These are phyloP conservation scores for Vanilla planifolia DNA, from an alignment of 106 monocot genomes.

Conservation along the genomic window DNA sequence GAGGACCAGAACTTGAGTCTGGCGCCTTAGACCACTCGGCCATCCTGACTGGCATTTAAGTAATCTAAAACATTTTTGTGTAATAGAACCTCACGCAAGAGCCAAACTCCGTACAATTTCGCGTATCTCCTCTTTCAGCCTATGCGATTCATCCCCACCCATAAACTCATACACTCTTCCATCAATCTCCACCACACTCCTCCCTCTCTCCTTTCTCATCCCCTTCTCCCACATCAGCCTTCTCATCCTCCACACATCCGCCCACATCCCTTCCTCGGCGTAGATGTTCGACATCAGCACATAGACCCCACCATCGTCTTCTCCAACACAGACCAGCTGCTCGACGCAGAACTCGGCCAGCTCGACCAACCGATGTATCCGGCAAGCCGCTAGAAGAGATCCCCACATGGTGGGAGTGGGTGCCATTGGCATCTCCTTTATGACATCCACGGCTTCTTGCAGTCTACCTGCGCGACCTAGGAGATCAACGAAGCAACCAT, in stretches of 20 bases:
- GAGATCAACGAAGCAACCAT: constrained; percentile 48
- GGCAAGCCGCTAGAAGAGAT: constrained; percentile 39
- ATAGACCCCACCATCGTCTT: constrained; percentile 39
- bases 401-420: constrained; percentile 36
- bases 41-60: too few species aligned
- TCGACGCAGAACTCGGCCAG: constrained; percentile 30
- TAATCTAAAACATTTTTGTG: too few species aligned
- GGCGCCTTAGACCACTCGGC: constrained; percentile 97
- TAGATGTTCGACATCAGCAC: constrained; percentile 49
- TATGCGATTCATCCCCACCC: constrained; percentile 23
- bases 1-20: constrained; percentile 99
- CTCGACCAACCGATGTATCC: constrained; percentile 28
- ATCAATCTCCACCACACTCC: constrained; percentile 39
- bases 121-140: constrained; percentile 11
- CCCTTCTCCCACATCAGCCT: constrained; percentile 23
- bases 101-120: constrained; percentile 16
- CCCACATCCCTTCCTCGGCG: constrained; percentile 40
- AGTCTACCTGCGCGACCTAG: constrained; percentile 40
- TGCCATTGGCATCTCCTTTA: constrained; percentile 27
- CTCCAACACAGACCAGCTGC: constrained; percentile 21
- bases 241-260: constrained; percentile 31
- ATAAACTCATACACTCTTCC: constrained; percentile 46
- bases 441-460: constrained; percentile 18
- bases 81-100: constrained; percentile 2
- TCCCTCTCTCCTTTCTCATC: constrained; percentile 45